Base-by-base conservation (phyloP, 352 stramenopile species). In the Globisporangium lucens region DNA sequence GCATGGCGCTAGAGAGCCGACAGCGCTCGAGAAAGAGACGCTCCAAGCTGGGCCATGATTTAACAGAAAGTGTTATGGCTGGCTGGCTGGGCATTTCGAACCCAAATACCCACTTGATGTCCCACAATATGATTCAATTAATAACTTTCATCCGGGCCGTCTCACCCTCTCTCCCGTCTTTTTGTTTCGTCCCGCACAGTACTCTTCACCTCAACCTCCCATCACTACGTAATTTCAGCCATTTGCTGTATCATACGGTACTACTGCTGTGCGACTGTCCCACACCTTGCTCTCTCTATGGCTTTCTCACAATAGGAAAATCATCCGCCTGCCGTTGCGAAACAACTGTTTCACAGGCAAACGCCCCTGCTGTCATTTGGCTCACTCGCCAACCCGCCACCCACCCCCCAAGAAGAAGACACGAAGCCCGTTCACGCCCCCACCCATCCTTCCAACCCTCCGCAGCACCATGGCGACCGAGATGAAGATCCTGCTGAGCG, bases 401-500 rank as follows among this genome's bases (percentile, higher is more conserved):
- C 46, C 20, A 8, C 20, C 6, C 10, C 17, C 47, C 12, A 46
- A 17, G 38, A 49, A n/a, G 15, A 49, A 51, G 15, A 22, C 6
- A 20, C 22, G 43, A 22, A 51, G 43, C 15, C 41, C 38, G 3
- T n/a, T 49, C 53, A 22, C 53, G 9, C 27, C 6, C 12, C 27
- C 53, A 5, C 51, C 27, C 17, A 0, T 9, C 35, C 1, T 5
- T 20, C 27, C 27, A 22, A 13, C 5, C 29, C 13, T 17, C 17
- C 2, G 15, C 33, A 46, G 38, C 17, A 61, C 57, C 22, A 70
- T 70, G 65, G 58, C 72, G 60, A 90, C 77, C 43, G 75, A 91
- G 71, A 91, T 91, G 79, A 85, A 82, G 66, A 56, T 89, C 29
- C 67, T 68, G 64, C 72, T 89, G 41, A 87, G 74, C 65, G 65